Conservation (phyloP, 805 yeast genomes). For the Ogataea pini region DNA sequence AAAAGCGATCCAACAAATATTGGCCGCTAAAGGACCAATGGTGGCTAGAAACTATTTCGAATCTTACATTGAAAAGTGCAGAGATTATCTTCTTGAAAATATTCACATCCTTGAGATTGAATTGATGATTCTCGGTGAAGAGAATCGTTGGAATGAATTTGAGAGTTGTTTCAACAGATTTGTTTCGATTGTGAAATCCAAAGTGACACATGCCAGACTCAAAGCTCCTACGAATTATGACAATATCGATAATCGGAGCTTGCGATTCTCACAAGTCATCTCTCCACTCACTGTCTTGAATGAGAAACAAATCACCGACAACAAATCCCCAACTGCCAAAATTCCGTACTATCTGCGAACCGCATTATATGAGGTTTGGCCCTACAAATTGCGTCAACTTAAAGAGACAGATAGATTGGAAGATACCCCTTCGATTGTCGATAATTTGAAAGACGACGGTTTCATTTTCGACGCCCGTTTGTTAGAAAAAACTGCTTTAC, state of each 20-base stretch:
- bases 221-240: conserved; percentile 2
- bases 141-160: conserved; percentile 36
- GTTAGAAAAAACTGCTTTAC: conserved; percentile 31
- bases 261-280: conserved; percentile 4
- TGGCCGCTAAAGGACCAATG: conserved; percentile 21
- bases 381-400: conserved; percentile 32
- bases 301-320: conserved; percentile 14
- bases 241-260: conserved; percentile 5
- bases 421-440: conserved; percentile 21
- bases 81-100: conserved; percentile 28
- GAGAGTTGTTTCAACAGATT: conserved; percentile 31
- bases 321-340: conserved; percentile 9
- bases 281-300: conserved; percentile 15
- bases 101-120: conserved; percentile 31
- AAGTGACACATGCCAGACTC: conserved; percentile 20
- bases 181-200: conserved; percentile 18
- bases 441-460: conserved; percentile 24
- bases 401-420: conserved; percentile 25
- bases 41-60: conserved; percentile 33
- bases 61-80: conserved; percentile 27
- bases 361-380: conserved; percentile 33
- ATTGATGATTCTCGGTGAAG: conserved; percentile 33
- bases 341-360: conserved; percentile 30
- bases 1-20: conserved; percentile 20
- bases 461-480: conserved; percentile 30